Evolutionary conservation across 371 early-diverging fungal species (phyloP), one percentile per base, ranked within the genome.

Genomic region (Entomophthora muscae): DNA sequence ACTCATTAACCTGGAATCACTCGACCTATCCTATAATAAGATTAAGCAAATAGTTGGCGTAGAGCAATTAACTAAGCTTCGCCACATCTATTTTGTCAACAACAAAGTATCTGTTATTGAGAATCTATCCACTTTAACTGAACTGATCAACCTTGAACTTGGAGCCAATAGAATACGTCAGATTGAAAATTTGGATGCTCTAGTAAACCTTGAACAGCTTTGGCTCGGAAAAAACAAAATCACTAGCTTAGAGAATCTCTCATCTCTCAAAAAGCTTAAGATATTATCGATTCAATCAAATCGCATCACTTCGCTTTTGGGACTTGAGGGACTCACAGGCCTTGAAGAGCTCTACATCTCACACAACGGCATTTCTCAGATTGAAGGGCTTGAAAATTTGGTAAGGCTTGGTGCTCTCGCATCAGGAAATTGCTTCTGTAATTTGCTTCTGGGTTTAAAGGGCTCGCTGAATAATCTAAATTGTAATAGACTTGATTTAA

Each of bases 221-320:
- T 96, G 93, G 86, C 75, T 98, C 42, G 96, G 98, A 30, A 98
- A 98, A 70, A 98, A 98, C 78, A 98, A 96, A 73, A 92, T 98
- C 30, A 74, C 81, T 1, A 77, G 79, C 66, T 74, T 95, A 7
- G 74, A 89, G 78, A 73, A 74, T 63, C 71, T 81, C 13, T 64
- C 64, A 2, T 42, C 52, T 1, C 63, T 81, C 51, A 67, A 74
- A 32, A 85, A 83, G 32, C 74, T 96, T 65, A 82, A 78, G 51
- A 74, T 91, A 27, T 73, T 94, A 28, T 88, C 89, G 67, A 89
- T 95, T 29, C 95, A 89, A 70, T 77, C 75, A 32, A 63, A 92
- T 71, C 86, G 91, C 2, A 67, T 92, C 51, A 81, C 82, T 0
- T 73, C 73, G 52, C 72, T 97, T 24, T 81, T 86, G 68, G 88